Evolutionary conservation across 1,284 basidiomycete species (phyloP), one percentile per base, ranked within the genome.

Genomic region (Austroboletus niveus): DNA sequence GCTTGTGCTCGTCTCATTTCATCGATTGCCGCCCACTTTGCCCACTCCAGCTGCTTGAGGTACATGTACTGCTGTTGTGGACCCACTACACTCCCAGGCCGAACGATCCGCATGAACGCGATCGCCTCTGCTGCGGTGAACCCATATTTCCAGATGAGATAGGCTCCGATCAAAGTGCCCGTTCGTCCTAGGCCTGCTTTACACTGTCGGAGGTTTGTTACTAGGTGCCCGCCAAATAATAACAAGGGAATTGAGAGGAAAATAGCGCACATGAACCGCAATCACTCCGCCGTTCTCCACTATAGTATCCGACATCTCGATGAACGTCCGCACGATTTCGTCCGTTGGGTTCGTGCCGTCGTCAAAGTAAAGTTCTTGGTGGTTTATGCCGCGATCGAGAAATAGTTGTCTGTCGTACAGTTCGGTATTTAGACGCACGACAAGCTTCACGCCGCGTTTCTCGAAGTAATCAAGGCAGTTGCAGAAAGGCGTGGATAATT

Each of bases 81-180:
- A 12, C 95, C 95, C 35, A 98, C 95, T 14, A 98, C 95, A 68
- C 94, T 94, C 2, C 94, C 94, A 0, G 96, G 97, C 40, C 96
- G 85, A 57, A 98, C 87, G 58, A 99, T 90, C 22, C 97, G 87
- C 97, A 99, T 99, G 72, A 94, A 98, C 0, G 90, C 97, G 55
- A 99, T 99, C 9, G 89, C 95, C 73, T 99, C 97, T 51, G 87
- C 85, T 0, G 96, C 95, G n/a, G 94, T 94, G 68, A 99, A 99
- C n/a, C 91, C 91, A 65, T 98, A 95, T 74, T 97, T 98, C 91
- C 97, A 99, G 60, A 98, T 92, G 51, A 99, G 80, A 76, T 98
- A 99, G 4, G 97, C 97, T 45, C 94, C 94, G 56, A 99, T 96
- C 55, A 99, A 76, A 4, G 95, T 96, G 5, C 97, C 96, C 4